Evolutionary conservation across 768 basidiomycete species (phyloP).

Genomic region (Termitomyces sp.): DNA sequence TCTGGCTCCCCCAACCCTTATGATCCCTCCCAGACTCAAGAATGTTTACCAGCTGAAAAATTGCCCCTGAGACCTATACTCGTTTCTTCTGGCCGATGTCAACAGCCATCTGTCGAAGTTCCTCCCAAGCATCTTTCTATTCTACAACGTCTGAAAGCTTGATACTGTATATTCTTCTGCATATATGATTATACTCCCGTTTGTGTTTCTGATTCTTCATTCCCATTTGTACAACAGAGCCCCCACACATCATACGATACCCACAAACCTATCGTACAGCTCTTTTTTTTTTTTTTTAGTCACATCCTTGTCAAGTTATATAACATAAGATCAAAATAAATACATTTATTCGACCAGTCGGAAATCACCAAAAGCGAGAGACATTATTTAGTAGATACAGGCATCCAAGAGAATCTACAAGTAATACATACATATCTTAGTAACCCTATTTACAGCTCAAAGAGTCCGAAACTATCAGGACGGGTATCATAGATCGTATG

Average conservation of each 20-base stretch:
- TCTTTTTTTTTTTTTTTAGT: slow-evolving; percentile 9
- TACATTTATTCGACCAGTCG: not conserved
- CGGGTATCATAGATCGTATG: slow-evolving; percentile 1
- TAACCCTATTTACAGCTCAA: not conserved
- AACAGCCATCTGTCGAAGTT: slow-evolving; percentile 4
- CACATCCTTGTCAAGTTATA: not conserved
- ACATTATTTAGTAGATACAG: slow-evolving; percentile 14
- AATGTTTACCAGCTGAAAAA: slow-evolving; percentile 4
- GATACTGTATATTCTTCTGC: slow-evolving; percentile 8
- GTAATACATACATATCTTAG: slow-evolving; percentile 16
- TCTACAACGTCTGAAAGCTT: slow-evolving; percentile 30
- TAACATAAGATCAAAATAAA: not conserved
- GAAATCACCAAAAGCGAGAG: not conserved
- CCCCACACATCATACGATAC: slow-evolving; percentile 16
- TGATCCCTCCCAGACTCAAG: slow-evolving; percentile 5
- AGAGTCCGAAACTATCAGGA: slow-evolving; percentile 9
- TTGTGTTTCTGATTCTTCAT: not conserved
- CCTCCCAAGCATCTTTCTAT: slow-evolving; percentile 30
- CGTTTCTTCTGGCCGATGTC: slow-evolving; percentile 10
- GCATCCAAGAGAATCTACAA: slow-evolving; percentile 8
- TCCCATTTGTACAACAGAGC: slow-evolving; percentile 15
- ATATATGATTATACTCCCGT: slow-evolving; percentile 3
- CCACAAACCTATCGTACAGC: slow-evolving; percentile 13
- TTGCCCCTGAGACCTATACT: slow-evolving; percentile 8
- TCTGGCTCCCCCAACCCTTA: slow-evolving; percentile 8